phyloP scores from a whole-genome alignment of 306 rosid species.

The Vachellia pachyceras region DNA sequence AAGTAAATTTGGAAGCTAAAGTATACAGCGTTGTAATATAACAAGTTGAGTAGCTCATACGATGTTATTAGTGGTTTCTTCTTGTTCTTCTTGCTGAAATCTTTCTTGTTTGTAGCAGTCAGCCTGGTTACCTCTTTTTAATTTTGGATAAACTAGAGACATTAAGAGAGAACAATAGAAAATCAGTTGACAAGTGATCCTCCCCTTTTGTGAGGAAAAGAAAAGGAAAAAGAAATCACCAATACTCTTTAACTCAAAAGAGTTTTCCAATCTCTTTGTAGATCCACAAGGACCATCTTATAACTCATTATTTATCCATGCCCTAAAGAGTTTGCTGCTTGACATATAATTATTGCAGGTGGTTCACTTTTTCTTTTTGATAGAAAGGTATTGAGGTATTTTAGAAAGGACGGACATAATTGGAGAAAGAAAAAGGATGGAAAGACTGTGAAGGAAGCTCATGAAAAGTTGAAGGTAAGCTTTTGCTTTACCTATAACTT shows the following conservation, averaged over 20 bases:
- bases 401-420: conserved; percentile 89
- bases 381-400: conserved; percentile 86
- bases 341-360: conserved; percentile 56
- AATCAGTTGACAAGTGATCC: not conserved
- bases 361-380: conserved; percentile 92
- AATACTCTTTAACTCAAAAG: not conserved
- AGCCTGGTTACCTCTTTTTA: not conserved
- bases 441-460: conserved; percentile 92
- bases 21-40: conserved; percentile 5
- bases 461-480: conserved; percentile 87
- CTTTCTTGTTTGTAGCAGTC: conserved; percentile 11
- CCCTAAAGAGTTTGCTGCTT: conserved; percentile 34
- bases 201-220: not conserved
- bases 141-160: not conserved
- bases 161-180: not conserved
- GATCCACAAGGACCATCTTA: conserved; percentile 5
- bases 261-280: not conserved
- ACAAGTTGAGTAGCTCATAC: conserved; percentile 14
- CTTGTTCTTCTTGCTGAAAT: conserved; percentile 12
- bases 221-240: not conserved
- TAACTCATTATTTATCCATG: conserved; percentile 11
- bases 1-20: not conserved
- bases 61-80: not conserved
- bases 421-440: conserved; percentile 97
- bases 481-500: conserved; percentile 31